phyloP scores from a whole-genome alignment of 73 alveolate species.

The Paraurostyla sp. region DNA sequence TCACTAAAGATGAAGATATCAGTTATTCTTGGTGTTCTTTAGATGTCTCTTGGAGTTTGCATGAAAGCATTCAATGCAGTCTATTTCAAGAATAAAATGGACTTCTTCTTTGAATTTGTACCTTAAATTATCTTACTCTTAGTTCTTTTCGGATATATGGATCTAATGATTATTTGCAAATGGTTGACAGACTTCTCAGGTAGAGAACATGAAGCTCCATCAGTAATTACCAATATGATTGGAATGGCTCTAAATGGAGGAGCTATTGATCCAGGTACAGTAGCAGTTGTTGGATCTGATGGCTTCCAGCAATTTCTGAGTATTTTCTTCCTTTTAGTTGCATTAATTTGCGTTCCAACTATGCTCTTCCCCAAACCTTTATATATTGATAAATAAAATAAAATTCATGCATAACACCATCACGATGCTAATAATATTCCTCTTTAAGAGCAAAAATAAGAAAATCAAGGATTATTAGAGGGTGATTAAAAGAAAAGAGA shows the following conservation, averaged over 20 bases:
- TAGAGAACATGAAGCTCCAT: conserved; percentile 83
- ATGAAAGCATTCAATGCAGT: conserved; percentile 93
- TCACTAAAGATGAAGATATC: conserved; percentile 98
- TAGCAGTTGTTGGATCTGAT: conserved; percentile 79
- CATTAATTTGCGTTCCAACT: conserved; percentile 81
- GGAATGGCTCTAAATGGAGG: conserved; percentile 92
- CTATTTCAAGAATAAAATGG: conserved; percentile 87
- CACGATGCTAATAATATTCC: conserved; percentile 67
- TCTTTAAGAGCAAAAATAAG: conserved; percentile 32
- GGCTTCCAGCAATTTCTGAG: conserved; percentile 66
- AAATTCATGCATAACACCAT: conserved; percentile 25
- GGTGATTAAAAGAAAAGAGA: conserved; percentile 45
- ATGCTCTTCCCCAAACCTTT: conserved; percentile 95
- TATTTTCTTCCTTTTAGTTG: conserved; percentile 66
- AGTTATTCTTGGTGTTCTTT: conserved; percentile 95
- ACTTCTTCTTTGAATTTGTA: conserved; percentile 94
- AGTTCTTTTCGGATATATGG: conserved; percentile 96
- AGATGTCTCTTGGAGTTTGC: conserved; percentile 95
- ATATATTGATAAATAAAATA: conserved; percentile 66
- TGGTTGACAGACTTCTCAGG: conserved; percentile 93
- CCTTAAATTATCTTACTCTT: conserved; percentile 95
- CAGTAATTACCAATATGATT: conserved; percentile 94
- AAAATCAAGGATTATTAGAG: conserved; percentile 47
- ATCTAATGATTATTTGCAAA: conserved; percentile 87
- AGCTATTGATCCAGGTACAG: conserved; percentile 74